Conservation (phyloP, 129 eudicot species). For the Dittrichia graveolens region DNA sequence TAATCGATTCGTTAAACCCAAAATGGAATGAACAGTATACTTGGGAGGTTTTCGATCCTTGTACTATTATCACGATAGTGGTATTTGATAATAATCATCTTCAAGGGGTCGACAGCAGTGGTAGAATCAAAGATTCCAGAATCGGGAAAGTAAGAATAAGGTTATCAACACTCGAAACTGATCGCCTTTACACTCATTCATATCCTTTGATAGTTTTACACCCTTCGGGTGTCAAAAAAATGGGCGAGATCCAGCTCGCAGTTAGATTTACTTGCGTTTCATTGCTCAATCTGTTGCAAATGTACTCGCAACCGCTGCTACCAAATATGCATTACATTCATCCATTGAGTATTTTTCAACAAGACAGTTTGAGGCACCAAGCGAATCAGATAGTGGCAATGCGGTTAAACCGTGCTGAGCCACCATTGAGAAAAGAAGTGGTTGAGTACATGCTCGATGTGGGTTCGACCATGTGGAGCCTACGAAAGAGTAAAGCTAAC, state of each 20-base stretch:
- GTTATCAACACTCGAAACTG: conserved; percentile 40
- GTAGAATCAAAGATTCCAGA: conserved; percentile 27
- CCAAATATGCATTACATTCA: conserved; percentile 42
- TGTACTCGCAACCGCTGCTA: conserved; percentile 38
- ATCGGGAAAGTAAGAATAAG: conserved; percentile 40
- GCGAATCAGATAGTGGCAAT: conserved; percentile 33
- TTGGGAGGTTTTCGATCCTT: conserved; percentile 43
- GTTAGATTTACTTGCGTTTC: conserved; percentile 40
- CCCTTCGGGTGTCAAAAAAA: conserved; percentile 38
- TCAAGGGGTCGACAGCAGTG: conserved; percentile 25
- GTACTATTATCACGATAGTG: conserved; percentile 39
- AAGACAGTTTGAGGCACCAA: conserved; percentile 40
- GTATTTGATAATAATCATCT: conserved; percentile 41
- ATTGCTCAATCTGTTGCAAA: conserved; percentile 26
- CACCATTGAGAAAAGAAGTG: conserved; percentile 39
- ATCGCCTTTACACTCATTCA: conserved; percentile 39
- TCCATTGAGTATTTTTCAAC: conserved; percentile 29
- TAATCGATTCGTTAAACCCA: conserved; percentile 35
- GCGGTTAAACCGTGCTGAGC: conserved; percentile 41
- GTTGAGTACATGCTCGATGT: conserved; percentile 48
- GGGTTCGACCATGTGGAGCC: conserved; percentile 43
- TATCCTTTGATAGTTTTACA: conserved; percentile 41
- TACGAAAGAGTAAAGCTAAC: conserved; percentile 39
- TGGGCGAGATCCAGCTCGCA: conserved; percentile 40
- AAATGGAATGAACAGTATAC: conserved; percentile 42